phyloP scores from a whole-genome alignment of 192 early-diverging fungal genomes.

The Coemansia sp. region DNA sequence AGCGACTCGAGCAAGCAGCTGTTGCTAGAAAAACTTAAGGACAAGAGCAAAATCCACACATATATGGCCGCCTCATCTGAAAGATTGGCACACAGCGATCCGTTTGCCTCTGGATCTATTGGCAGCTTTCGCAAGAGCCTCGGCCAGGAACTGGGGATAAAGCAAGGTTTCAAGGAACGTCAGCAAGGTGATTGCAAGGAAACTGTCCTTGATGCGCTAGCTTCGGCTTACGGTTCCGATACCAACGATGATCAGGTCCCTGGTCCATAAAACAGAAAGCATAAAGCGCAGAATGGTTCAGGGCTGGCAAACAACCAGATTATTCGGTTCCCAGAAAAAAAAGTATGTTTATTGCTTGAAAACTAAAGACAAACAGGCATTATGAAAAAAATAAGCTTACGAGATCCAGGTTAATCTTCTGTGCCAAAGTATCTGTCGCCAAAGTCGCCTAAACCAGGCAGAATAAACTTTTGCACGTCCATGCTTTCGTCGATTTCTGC shows the following conservation, averaged over 20 bases:
- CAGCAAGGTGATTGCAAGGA: neutral
- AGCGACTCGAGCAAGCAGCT: neutral
- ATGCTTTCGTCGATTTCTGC: slow-evolving; percentile 83
- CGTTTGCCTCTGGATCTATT: slow-evolving; percentile 23
- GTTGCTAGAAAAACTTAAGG: neutral
- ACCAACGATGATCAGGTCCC: neutral
- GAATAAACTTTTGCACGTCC: slow-evolving; percentile 82
- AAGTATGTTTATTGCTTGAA: neutral
- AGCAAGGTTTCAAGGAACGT: neutral
- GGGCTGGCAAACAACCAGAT: neutral
- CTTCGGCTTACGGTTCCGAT: neutral
- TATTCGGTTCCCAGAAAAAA: neutral
- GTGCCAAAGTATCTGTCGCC: slow-evolving; percentile 90
- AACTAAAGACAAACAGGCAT: neutral
- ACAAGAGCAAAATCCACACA: neutral
- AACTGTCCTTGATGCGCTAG: neutral
- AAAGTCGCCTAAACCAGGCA: slow-evolving; percentile 92
- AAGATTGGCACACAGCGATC: slow-evolving; percentile 14
- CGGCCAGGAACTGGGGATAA: slow-evolving; percentile 14
- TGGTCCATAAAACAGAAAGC: neutral
- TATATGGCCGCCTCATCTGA: neutral
- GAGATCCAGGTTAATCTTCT: slow-evolving; percentile 40
- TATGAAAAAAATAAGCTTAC: neutral
- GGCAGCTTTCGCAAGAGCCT: slow-evolving; percentile 3
- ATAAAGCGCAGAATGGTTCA: neutral